phyloP scores from a whole-genome alignment of 306 rosid genomes.

The Acacia crassicarpa region DNA sequence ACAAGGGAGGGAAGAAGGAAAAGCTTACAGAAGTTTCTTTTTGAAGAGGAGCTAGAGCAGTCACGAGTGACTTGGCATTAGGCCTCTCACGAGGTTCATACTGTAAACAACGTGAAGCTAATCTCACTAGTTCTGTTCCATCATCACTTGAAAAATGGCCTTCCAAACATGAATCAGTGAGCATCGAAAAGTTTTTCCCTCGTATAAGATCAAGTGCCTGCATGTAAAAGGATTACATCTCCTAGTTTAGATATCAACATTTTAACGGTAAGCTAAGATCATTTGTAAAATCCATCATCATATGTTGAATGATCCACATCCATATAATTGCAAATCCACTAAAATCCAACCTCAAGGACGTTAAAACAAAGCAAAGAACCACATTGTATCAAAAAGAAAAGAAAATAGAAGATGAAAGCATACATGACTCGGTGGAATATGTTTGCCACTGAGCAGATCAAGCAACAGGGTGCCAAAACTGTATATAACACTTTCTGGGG shows the following conservation, averaged over 20 bases:
- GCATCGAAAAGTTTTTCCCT: constrained; percentile 65
- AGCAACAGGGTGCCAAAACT: constrained; percentile 92
- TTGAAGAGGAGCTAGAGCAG: constrained; percentile 79
- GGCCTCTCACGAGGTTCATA: constrained; percentile 93
- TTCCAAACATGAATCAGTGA: constrained; percentile 86
- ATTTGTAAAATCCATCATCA: constrained; percentile 8
- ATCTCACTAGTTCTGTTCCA: constrained; percentile 79
- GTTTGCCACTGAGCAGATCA: constrained; percentile 94
- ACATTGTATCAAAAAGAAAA: constrained; percentile 27
- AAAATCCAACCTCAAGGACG: not conserved
- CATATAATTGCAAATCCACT: constrained; percentile 3
- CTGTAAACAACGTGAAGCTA: constrained; percentile 86
- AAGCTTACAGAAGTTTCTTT: constrained; percentile 74
- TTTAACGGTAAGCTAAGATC: not conserved
- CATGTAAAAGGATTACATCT: constrained; percentile 21
- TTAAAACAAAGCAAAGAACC: constrained; percentile 26
- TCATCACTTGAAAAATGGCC: constrained; percentile 87
- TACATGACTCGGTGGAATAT: constrained; percentile 95
- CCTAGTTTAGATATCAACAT: not conserved
- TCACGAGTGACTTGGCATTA: constrained; percentile 73
- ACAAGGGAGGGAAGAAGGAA: constrained; percentile 11
- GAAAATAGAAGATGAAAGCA: constrained; percentile 15
- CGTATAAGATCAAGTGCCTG: constrained; percentile 90
- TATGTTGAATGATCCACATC: constrained; percentile 14
- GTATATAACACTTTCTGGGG: constrained; percentile 81